Evolutionary conservation across 306 rosid species (phyloP).

Genomic region (Acacia confusa): DNA sequence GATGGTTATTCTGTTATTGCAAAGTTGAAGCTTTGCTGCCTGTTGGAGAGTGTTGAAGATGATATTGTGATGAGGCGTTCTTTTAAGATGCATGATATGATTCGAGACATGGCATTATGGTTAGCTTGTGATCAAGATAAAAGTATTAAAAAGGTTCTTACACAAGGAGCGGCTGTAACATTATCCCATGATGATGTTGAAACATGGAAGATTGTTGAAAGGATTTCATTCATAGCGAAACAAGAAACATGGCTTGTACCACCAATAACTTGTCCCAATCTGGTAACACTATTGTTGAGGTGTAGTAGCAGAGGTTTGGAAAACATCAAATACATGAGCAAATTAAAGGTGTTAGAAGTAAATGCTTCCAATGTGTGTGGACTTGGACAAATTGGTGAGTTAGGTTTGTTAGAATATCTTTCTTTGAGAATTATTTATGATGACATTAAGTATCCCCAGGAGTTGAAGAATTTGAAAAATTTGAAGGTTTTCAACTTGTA

Average conservation of each 20-base stretch:
- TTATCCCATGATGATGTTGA: background rate
- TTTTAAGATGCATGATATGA: background rate
- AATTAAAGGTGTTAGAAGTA: background rate
- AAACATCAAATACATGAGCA: background rate
- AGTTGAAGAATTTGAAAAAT: background rate
- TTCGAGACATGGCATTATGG: constrained; percentile 5
- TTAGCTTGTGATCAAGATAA: background rate
- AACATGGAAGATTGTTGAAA: background rate
- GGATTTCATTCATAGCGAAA: background rate
- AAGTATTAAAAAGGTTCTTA: background rate
- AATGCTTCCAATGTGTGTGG: background rate
- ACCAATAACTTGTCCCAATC: background rate
- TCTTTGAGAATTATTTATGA: no score
- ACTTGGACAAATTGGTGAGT: background rate
- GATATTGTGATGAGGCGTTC: rapidly evolving
- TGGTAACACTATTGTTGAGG: background rate
- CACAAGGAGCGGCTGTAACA: background rate
- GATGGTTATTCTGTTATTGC: background rate
- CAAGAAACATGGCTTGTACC: background rate
- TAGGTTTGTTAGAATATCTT: background rate
- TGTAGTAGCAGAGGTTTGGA: rapidly evolving
- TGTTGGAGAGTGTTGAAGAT: background rate
- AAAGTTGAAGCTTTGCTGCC: background rate
- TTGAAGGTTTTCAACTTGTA: background rate
- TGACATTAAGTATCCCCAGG: background rate